A percentile compares a stretch with the other conserved stretches of the same genome.
Conservation (phyloP, 78 protist species). For the Dictyostelium purpureum region DNA sequence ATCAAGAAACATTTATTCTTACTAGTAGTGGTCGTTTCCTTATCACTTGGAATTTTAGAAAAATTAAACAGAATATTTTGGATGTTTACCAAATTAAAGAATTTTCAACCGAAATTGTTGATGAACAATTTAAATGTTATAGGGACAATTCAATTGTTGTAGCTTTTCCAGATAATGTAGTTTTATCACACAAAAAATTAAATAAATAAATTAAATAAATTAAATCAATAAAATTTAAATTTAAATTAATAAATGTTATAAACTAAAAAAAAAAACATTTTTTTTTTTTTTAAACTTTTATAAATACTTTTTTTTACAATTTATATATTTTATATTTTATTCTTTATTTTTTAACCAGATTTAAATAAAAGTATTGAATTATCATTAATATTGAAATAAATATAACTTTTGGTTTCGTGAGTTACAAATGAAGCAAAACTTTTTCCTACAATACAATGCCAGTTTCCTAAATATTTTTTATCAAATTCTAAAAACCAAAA, state of each 20-base stretch:
- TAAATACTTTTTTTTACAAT: not conserved
- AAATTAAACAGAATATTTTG: conserved; percentile 71
- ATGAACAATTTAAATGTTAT: conserved; percentile 81
- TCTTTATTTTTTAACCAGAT: conserved; percentile 55
- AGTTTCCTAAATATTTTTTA: conserved; percentile 97
- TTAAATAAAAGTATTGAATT: conserved; percentile 85
- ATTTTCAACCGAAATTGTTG: conserved; percentile 52
- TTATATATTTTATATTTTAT: not conserved
- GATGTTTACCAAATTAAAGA: conserved; percentile 79
- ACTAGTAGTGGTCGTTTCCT: conserved; percentile 78
- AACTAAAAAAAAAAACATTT: not conserved
- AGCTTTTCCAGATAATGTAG: conserved; percentile 79
- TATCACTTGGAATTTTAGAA: conserved; percentile 87
- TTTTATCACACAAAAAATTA: conserved; percentile 64
- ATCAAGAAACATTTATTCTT: conserved; percentile 74
- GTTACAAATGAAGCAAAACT: conserved; percentile 99
- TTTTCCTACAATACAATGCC: conserved; percentile 99
- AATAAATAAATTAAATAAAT: not conserved
- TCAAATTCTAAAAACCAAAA: conserved; percentile 92
- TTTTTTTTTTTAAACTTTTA: not conserved
- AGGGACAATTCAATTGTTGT: conserved; percentile 78
- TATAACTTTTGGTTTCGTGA: conserved; percentile 98
- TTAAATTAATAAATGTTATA: not conserved
- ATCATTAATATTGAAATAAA: conserved; percentile 98
- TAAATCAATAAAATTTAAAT: not conserved